A percentile compares a stretch with the other conserved stretches of the same genome.
Conservation (phyloP, 148 eudicot genomes). For the Cornus controversa region DNA sequence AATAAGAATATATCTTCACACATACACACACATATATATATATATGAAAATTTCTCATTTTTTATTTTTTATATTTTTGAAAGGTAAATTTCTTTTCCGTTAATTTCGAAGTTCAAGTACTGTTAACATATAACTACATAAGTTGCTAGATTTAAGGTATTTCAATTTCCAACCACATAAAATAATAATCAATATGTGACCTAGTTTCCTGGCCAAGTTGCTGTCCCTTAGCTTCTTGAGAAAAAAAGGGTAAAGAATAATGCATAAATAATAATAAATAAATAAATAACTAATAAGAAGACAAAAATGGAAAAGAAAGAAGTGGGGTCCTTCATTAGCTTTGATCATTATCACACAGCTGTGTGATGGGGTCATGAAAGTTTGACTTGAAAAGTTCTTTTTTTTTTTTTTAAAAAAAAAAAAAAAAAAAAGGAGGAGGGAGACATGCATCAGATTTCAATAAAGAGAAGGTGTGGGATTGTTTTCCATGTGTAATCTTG, state of each 20-base stretch:
- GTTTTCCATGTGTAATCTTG: no score
- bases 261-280: neutral
- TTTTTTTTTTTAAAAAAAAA: no score
- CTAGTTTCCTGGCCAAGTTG: neutral
- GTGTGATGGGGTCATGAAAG: neutral
- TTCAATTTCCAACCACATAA: constrained; percentile 1
- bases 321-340: neutral
- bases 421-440: no score
- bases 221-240: no score
- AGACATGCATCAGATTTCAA: no score
- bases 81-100: neutral
- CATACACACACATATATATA: no score
- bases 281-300: neutral
- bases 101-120: no score
- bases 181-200: neutral
- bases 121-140: neutral
- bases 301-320: neutral
- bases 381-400: neutral
- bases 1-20: neutral
- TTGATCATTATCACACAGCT: constrained; percentile 1
- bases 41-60: neutral
- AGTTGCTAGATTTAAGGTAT: neutral
- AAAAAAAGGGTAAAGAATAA: no score
- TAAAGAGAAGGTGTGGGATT: no score
- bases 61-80: neutral